Evolutionary conservation across 2,329 filamentous ascomycete species (phyloP).

Genomic region (Ambrosiella xylebori): DNA sequence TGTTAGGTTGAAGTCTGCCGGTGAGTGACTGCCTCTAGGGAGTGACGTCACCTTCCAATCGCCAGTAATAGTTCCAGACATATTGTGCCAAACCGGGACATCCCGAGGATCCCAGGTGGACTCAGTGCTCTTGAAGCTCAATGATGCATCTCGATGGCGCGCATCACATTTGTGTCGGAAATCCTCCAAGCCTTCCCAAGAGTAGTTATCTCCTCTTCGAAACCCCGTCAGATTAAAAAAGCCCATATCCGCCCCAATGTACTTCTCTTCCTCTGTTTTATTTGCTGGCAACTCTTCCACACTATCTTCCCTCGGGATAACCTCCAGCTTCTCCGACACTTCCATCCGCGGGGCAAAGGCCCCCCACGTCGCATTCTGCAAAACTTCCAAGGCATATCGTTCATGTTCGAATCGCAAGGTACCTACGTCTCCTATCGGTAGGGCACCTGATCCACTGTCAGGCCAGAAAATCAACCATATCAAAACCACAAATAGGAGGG

Average conservation of each 20-base stretch:
- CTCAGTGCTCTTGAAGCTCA: slow-evolving; percentile 20
- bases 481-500: slow-evolving; percentile 5
- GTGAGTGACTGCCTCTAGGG: slow-evolving; percentile 31
- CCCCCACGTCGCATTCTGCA: slow-evolving; percentile 41
- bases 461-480: slow-evolving; percentile 12
- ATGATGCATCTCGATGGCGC: slow-evolving; percentile 35
- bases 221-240: slow-evolving; percentile 65
- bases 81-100: slow-evolving; percentile 52
- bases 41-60: slow-evolving; percentile 43
- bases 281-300: not conserved
- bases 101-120: slow-evolving; percentile 24
- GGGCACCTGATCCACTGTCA: slow-evolving; percentile 19
- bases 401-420: slow-evolving; percentile 30
- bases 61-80: slow-evolving; percentile 61
- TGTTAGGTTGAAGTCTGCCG: slow-evolving; percentile 43
- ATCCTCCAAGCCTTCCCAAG: slow-evolving; percentile 54
- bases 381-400: slow-evolving; percentile 31
- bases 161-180: slow-evolving; percentile 26
- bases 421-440: slow-evolving; percentile 17
- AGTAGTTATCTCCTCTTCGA: slow-evolving; percentile 53
- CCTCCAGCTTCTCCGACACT: not conserved
- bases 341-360: slow-evolving; percentile 34
- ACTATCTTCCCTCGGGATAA: slow-evolving; percentile 13
- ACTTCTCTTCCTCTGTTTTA: slow-evolving; percentile 6
- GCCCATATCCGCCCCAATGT: slow-evolving; percentile 15